Conservation (phyloP, 2,329 filamentous ascomycete species). For the Neofusicoccum parvum region DNA sequence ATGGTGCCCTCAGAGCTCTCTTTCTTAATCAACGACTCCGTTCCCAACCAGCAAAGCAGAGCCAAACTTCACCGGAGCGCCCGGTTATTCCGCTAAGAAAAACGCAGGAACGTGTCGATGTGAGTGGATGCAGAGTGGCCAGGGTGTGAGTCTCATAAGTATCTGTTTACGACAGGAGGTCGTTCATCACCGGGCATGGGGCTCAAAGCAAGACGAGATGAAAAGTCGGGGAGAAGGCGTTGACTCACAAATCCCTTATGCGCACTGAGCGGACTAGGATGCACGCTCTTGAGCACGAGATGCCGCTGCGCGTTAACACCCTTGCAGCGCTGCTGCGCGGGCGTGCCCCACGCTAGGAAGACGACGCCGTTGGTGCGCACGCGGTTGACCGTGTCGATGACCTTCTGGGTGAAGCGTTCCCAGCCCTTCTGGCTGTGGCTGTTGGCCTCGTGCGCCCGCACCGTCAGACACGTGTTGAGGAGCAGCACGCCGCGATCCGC, state of each 20-base stretch:
- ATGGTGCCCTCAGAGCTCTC: conserved; percentile 18
- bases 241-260: conserved; percentile 70
- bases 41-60: background rate
- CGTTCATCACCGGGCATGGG: conserved; percentile 10
- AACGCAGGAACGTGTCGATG: background rate
- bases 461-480: conserved; percentile 93
- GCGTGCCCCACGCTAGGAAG: conserved; percentile 90
- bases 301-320: conserved; percentile 75
- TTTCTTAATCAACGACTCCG: background rate
- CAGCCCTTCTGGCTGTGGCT: conserved; percentile 85
- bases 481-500: conserved; percentile 89
- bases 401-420: conserved; percentile 89
- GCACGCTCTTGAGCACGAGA: conserved; percentile 80
- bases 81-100: background rate
- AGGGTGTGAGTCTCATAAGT: conserved; percentile 8
- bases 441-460: conserved; percentile 85
- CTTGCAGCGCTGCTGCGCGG: conserved; percentile 76
- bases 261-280: conserved; percentile 92
- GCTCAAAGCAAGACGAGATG: background rate
- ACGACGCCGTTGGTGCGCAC: conserved; percentile 81
- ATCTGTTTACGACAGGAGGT: conserved; percentile 8
- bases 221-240: background rate
- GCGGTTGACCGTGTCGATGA: conserved; percentile 83
- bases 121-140: background rate
- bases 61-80: conserved; percentile 25